Conservation (phyloP, 208 protist genomes). For the Wallacemonas sp. region DNA sequence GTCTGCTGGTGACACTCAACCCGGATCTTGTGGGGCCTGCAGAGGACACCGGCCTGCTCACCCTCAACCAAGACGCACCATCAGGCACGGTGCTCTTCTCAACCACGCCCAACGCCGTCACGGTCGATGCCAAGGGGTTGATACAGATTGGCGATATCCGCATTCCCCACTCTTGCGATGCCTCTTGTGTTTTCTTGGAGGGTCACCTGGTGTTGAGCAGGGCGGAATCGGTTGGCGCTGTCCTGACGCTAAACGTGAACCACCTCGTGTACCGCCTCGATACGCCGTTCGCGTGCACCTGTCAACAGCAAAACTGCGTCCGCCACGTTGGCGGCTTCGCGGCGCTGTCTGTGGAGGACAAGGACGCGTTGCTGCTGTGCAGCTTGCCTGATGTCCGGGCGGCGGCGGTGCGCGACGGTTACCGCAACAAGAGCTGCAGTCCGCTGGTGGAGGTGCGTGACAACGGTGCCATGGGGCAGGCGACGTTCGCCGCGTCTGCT, state of each 20-base stretch:
- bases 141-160: slow-evolving; percentile 57
- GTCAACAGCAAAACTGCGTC: slow-evolving; percentile 36
- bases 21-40: slow-evolving; percentile 36
- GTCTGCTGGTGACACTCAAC: slow-evolving; percentile 53
- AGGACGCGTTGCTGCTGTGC: slow-evolving; percentile 54
- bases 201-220: slow-evolving; percentile 50
- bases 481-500: slow-evolving; percentile 62
- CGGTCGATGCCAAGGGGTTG: slow-evolving; percentile 28
- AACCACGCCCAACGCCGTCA: slow-evolving; percentile 11
- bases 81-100: slow-evolving; percentile 71
- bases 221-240: slow-evolving; percentile 31
- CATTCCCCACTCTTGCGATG: slow-evolving; percentile 68
- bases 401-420: slow-evolving; percentile 49
- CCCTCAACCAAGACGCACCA: slow-evolving; percentile 38
- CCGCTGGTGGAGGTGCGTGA: slow-evolving; percentile 55
- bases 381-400: slow-evolving; percentile 51
- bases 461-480: slow-evolving; percentile 77
- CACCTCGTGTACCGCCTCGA: slow-evolving; percentile 56
- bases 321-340: slow-evolving; percentile 47
- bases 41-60: slow-evolving; percentile 30
- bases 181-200: slow-evolving; percentile 58
- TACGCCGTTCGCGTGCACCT: slow-evolving; percentile 48
- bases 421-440: slow-evolving; percentile 43
- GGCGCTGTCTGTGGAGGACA: slow-evolving; percentile 34
- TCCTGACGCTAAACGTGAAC: slow-evolving; percentile 75